Evolutionary conservation across 139 green algal species (phyloP).

Genomic region (Chlorella sp.): DNA sequence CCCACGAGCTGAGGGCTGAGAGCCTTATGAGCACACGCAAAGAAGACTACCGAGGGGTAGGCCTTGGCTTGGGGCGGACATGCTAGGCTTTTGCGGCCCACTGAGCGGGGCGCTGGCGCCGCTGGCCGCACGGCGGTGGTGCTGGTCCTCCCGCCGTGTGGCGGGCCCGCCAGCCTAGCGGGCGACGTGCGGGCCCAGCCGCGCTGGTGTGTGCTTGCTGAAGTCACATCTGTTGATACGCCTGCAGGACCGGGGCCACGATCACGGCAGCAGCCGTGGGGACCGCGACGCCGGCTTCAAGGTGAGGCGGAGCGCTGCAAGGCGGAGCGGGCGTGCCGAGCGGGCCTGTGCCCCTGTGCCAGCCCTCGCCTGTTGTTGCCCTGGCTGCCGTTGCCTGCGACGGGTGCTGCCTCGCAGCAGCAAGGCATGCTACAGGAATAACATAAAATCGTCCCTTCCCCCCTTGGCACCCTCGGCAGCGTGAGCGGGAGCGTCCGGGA

Average conservation of each 20-base stretch:
- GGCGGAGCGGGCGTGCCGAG: too few species aligned
- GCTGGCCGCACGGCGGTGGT: too few species aligned
- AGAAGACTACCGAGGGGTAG: too few species aligned
- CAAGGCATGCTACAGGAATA: not conserved
- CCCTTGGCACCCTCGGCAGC: not conserved
- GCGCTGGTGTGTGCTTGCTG: not conserved
- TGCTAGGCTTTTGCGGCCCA: too few species aligned
- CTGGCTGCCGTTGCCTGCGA: too few species aligned
- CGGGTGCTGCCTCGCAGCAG: not conserved
- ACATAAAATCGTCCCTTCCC: not conserved
- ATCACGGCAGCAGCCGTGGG: not conserved
- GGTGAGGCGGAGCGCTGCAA: not conserved
- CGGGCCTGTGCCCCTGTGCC: not conserved
- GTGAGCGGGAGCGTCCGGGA: not conserved
- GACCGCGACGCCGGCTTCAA: slow-evolving; percentile 9
- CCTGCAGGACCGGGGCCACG: not conserved
- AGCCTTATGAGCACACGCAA: too few species aligned
- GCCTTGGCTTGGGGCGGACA: too few species aligned
- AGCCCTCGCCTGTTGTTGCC: not conserved
- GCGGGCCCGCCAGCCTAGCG: not conserved
- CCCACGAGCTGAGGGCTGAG: too few species aligned
- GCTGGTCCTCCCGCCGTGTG: not conserved
- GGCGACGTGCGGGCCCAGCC: not conserved
- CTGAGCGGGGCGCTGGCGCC: too few species aligned
- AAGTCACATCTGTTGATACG: not conserved